Evolutionary conservation across 345 rosid genomes (phyloP).

Genomic region (Arabidopsis thaliana): DNA sequence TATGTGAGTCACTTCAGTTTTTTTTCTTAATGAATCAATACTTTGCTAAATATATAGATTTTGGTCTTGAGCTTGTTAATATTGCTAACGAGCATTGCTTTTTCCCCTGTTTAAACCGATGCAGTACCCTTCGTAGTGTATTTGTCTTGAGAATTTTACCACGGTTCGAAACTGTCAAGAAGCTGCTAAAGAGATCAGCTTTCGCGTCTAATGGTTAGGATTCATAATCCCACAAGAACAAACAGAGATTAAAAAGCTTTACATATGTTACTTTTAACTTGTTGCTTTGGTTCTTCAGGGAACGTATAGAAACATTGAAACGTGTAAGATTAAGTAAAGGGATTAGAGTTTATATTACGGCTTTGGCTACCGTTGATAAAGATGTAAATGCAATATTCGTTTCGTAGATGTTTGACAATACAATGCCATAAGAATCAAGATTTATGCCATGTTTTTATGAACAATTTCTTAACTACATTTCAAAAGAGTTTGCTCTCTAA

Average conservation of each 20-base stretch:
- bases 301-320: constrained; percentile 6
- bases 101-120: constrained; percentile 18
- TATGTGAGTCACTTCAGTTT: constrained; percentile 58
- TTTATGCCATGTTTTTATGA: neutral
- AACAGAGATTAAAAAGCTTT: constrained; percentile 4
- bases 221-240: constrained; percentile 31
- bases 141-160: constrained; percentile 54
- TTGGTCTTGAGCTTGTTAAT: constrained; percentile 1
- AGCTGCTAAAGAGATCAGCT: constrained; percentile 22
- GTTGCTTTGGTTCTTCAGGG: constrained; percentile 24
- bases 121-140: constrained; percentile 78
- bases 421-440: neutral
- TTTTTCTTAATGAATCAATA: neutral
- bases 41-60: neutral
- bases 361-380: constrained; percentile 3
- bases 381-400: constrained; percentile 12
- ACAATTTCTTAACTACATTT: neutral
- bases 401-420: neutral
- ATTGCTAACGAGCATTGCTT: neutral
- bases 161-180: constrained; percentile 7
- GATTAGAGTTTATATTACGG: neutral
- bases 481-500: neutral
- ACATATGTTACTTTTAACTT: neutral
- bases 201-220: constrained; percentile 7
- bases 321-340: neutral